These are phyloP conservation scores for Aspergillus chevalieri DNA, from an alignment of 2,329 filamentous ascomycete species.

Conservation along the genomic window DNA sequence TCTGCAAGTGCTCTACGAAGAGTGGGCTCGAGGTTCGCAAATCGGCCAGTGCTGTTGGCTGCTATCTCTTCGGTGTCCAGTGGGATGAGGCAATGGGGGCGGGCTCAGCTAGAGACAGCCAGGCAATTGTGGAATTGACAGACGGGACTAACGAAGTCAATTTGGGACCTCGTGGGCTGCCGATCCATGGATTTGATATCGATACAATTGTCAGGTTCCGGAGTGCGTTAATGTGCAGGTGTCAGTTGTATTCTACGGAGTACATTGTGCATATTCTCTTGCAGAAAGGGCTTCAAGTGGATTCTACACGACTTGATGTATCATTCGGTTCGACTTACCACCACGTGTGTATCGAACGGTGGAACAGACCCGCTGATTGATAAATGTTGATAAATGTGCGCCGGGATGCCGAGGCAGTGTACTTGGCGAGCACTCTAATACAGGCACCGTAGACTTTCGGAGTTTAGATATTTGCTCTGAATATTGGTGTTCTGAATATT, in stretches of 20 bases:
- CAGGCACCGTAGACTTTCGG: no score
- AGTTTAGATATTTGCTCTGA: neutral
- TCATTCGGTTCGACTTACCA: neutral
- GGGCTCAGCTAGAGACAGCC: neutral
- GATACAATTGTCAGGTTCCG: neutral
- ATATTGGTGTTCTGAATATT: neutral
- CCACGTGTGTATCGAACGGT: neutral
- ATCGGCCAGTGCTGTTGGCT: neutral
- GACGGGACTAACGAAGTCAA: neutral
- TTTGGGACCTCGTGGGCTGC: neutral
- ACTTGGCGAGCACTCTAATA: neutral
- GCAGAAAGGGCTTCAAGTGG: neutral
- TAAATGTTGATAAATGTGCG: neutral
- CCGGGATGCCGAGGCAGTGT: neutral
- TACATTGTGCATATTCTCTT: neutral
- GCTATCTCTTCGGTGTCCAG: neutral
- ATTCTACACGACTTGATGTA: neutral
- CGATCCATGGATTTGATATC: neutral
- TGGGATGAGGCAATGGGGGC: neutral
- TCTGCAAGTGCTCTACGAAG: neutral
- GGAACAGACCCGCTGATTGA: slow-evolving; percentile 2
- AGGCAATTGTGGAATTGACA: neutral
- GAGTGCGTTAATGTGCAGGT: neutral
- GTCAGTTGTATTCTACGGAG: neutral
- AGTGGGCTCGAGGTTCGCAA: neutral